phyloP scores from a whole-genome alignment of 306 rosid genomes.

The Arachis hypogaea region DNA sequence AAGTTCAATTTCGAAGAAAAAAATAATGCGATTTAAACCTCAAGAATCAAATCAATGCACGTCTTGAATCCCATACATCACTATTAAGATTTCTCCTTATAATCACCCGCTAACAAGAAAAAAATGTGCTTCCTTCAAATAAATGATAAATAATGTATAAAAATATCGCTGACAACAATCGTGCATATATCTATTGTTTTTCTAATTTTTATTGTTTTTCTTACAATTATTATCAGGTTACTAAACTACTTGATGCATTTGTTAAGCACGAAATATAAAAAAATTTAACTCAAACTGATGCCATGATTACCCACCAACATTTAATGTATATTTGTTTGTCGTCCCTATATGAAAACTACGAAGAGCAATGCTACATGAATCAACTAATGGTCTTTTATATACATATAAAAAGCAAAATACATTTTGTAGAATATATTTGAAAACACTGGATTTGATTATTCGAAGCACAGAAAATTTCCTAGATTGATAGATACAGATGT shows the following conservation, averaged over 20 bases:
- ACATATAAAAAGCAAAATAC: too few species aligned
- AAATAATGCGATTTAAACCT: too few species aligned
- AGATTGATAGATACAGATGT: neutral
- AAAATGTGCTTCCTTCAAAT: neutral
- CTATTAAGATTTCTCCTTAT: too few species aligned
- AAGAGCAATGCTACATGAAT: too few species aligned
- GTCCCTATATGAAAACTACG: neutral
- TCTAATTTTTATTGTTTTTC: neutral
- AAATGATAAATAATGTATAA: too few species aligned
- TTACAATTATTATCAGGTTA: neutral
- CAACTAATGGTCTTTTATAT: too few species aligned
- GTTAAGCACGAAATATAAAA: constrained; percentile 1
- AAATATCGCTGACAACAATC: neutral
- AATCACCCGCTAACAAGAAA: too few species aligned
- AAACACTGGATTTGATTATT: neutral
- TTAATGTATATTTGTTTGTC: neutral
- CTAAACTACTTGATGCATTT: neutral
- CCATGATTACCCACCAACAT: neutral
- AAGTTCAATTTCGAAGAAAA: too few species aligned
- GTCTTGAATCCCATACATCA: too few species aligned
- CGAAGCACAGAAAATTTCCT: neutral
- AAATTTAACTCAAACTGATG: constrained; percentile 8
- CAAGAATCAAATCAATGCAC: too few species aligned
- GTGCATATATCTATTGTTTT: neutral
- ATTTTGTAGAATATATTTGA: neutral